These are phyloP conservation scores for Rhizodiscina lignyota DNA, from an alignment of 495 filamentous ascomycete genomes.

Conservation along the genomic window DNA sequence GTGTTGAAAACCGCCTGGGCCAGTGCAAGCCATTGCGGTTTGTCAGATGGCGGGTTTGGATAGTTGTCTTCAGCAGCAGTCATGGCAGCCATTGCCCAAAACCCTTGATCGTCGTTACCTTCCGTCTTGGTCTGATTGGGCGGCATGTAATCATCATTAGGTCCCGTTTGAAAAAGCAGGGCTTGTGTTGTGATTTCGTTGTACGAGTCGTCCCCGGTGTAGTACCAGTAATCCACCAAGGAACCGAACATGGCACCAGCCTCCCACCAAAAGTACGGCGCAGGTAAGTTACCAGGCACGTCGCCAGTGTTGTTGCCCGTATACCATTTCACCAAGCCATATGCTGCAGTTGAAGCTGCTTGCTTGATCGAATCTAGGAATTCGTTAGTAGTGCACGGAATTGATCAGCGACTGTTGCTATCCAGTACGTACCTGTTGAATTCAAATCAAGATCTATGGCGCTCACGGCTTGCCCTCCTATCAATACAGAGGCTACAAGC, in stretches of 20 bases:
- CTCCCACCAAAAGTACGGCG: constrained; percentile 32
- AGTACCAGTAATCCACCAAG: constrained; percentile 37
- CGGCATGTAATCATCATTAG: constrained; percentile 33
- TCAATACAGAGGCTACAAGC: constrained; percentile 8
- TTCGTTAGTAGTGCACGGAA: no score
- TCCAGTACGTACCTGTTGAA: constrained; percentile 5
- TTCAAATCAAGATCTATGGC: constrained; percentile 11
- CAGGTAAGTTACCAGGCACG: constrained; percentile 22
- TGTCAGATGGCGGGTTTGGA: constrained; percentile 25
- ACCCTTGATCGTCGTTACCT: constrained; percentile 42
- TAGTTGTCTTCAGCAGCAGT: constrained; percentile 35
- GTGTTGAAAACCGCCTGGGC: constrained; percentile 69
- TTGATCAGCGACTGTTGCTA: no score
- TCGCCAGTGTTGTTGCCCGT: constrained; percentile 27
- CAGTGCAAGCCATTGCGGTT: constrained; percentile 54
- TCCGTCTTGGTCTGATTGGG: constrained; percentile 24
- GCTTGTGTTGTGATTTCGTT: constrained; percentile 32
- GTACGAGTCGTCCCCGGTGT: constrained; percentile 37
- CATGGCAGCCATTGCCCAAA: constrained; percentile 41
- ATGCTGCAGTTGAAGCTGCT: constrained; percentile 16
- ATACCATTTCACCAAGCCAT: constrained; percentile 26
- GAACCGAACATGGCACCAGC: constrained; percentile 31
- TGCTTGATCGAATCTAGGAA: constrained; percentile 18
- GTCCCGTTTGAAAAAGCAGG: constrained; percentile 30
- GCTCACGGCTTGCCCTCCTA: constrained; percentile 4